These are phyloP conservation scores for Rhodotorula sp. DNA, from an alignment of 1,284 basidiomycete species.

Conservation along the genomic window DNA sequence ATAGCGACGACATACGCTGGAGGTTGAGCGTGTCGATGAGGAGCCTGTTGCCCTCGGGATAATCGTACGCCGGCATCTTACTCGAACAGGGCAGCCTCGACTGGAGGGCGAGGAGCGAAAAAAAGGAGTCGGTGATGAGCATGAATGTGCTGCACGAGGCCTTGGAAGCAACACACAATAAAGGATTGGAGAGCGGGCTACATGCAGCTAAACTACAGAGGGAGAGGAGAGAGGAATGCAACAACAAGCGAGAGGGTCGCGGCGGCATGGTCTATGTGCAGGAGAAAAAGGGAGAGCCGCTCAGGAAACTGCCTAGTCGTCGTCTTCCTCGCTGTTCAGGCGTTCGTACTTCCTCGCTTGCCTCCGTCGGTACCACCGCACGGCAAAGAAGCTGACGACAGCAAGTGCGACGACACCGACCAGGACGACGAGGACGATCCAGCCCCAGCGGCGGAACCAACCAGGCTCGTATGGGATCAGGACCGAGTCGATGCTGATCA, in stretches of 20 bases:
- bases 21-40: conserved; percentile 44
- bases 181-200: too few relatives aligned
- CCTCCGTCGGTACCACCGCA: conserved; percentile 19
- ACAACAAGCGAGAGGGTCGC: too few relatives aligned
- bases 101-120: not conserved
- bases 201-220: not conserved
- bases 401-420: conserved; percentile 14
- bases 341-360: conserved; percentile 17
- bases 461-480: conserved; percentile 77
- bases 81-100: too few relatives aligned
- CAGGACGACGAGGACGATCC: conserved; percentile 30
- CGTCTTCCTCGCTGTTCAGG: conserved; percentile 29
- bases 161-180: not conserved
- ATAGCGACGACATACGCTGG: conserved; percentile 6
- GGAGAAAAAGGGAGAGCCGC: not conserved
- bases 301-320: conserved; percentile 1
- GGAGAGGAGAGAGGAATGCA: too few relatives aligned
- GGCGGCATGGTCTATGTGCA: not conserved
- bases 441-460: conserved; percentile 70
- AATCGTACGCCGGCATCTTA: conserved; percentile 4
- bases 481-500: conserved; percentile 80
- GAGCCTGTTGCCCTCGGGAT: conserved; percentile 34
- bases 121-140: not conserved
- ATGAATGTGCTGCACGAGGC: not conserved
- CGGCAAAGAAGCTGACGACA: conserved; percentile 4